phyloP scores from a whole-genome alignment of 1,139 yeast genomes.

The Kurtzmaniella quercitrusa region DNA sequence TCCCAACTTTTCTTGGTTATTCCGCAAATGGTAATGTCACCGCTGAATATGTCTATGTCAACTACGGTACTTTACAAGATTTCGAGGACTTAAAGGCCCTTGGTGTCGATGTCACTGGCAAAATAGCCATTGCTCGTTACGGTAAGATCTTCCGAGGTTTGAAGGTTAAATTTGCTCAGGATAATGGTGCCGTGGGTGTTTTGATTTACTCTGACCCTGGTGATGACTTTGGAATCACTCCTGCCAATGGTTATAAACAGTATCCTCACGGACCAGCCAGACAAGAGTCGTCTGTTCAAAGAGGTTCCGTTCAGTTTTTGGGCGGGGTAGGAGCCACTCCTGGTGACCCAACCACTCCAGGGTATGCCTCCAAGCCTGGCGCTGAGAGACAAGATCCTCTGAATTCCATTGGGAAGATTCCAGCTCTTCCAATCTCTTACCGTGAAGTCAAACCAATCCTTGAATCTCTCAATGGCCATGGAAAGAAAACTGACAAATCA shows the following conservation, averaged over 20 bases:
- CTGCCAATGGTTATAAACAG: slow-evolving; percentile 40
- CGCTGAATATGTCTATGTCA: slow-evolving; percentile 39
- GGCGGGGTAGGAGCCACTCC: slow-evolving; percentile 58
- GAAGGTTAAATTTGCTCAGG: slow-evolving; percentile 47
- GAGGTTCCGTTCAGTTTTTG: slow-evolving; percentile 80
- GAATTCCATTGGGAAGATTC: slow-evolving; percentile 40
- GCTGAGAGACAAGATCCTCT: slow-evolving; percentile 41
- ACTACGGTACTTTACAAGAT: slow-evolving; percentile 38
- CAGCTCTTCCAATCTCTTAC: slow-evolving; percentile 44
- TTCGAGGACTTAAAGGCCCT: slow-evolving; percentile 27
- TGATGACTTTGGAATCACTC: slow-evolving; percentile 39
- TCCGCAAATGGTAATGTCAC: slow-evolving; percentile 49
- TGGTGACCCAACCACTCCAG: slow-evolving; percentile 91
- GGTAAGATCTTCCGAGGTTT: slow-evolving; percentile 42
- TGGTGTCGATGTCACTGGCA: slow-evolving; percentile 37
- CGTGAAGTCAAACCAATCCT: slow-evolving; percentile 45
- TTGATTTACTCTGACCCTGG: slow-evolving; percentile 44
- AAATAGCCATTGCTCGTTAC: slow-evolving; percentile 39
- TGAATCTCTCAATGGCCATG: slow-evolving; percentile 39
- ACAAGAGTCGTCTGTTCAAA: slow-evolving; percentile 56
- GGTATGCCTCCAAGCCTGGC: slow-evolving; percentile 64
- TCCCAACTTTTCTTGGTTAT: slow-evolving; percentile 44
- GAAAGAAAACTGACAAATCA: slow-evolving; percentile 22
- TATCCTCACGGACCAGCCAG: slow-evolving; percentile 47
- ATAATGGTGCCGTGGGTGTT: slow-evolving; percentile 43